phyloP scores from a whole-genome alignment of 768 basidiomycete genomes.

The Dentipellis sp. region DNA sequence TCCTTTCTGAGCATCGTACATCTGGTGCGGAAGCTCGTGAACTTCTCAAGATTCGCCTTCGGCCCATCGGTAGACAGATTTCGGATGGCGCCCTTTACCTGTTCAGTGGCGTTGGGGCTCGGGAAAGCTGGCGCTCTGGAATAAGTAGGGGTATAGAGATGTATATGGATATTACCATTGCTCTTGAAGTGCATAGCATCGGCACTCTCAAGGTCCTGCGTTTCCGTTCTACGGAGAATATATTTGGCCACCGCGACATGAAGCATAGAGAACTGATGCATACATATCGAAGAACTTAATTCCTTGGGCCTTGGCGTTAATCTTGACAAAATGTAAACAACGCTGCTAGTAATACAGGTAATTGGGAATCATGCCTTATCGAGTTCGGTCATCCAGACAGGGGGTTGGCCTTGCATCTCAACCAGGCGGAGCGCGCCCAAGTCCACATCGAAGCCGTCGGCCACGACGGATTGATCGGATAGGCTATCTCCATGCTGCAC shows the following conservation, averaged over 20 bases:
- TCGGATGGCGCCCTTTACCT: slow-evolving; percentile 52
- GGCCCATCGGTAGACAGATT: slow-evolving; percentile 60
- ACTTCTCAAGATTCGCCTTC: slow-evolving; percentile 50
- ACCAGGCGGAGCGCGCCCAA: slow-evolving; percentile 66
- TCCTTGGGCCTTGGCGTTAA: slow-evolving; percentile 68
- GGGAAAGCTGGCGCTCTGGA: slow-evolving; percentile 40
- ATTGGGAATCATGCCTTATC: slow-evolving; percentile 52
- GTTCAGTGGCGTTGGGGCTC: slow-evolving; percentile 49
- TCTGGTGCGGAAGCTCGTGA: slow-evolving; percentile 67
- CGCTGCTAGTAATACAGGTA: background rate
- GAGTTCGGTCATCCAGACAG: slow-evolving; percentile 81
- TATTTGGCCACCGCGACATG: no score
- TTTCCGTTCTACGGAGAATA: slow-evolving; percentile 9
- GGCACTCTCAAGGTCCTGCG: slow-evolving; percentile 8
- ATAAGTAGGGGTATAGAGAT: background rate
- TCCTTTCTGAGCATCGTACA: slow-evolving; percentile 32
- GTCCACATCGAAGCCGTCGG: slow-evolving; percentile 43
- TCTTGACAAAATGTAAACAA: slow-evolving; percentile 31
- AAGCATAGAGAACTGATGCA: slow-evolving; percentile 12
- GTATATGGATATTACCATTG: no score
- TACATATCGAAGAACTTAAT: slow-evolving; percentile 85
- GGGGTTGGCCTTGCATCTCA: slow-evolving; percentile 58
- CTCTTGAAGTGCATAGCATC: no score
- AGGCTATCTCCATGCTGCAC: background rate
- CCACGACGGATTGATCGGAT: background rate